Evolutionary conservation across 768 basidiomycete genomes (phyloP).

Genomic region (Kwoniella dejecticola): DNA sequence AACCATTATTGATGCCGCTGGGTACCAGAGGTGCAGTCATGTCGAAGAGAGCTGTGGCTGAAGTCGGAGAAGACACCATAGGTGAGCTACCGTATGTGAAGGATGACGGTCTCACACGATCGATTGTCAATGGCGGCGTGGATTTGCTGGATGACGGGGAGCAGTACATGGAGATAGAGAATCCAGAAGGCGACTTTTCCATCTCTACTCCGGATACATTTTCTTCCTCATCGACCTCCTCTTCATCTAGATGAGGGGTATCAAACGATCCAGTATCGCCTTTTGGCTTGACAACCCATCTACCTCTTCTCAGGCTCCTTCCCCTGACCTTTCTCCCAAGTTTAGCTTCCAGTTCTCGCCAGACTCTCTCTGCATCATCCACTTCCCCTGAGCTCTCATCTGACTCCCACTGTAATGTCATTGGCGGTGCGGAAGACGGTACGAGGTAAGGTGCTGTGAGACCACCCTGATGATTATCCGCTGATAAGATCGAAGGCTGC

Average conservation of each 20-base stretch:
- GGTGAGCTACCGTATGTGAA: slow-evolving; percentile 5
- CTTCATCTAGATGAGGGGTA: not conserved
- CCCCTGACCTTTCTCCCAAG: slow-evolving; percentile 17
- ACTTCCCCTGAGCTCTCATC: slow-evolving; percentile 7
- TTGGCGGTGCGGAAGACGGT: slow-evolving; percentile 2
- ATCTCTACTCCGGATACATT: not conserved
- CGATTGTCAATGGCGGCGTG: not conserved
- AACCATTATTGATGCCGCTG: slow-evolving; percentile 14
- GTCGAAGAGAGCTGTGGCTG: slow-evolving; percentile 32
- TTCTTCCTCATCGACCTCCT: not conserved
- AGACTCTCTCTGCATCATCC: slow-evolving; percentile 22
- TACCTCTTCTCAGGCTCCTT: slow-evolving; percentile 14
- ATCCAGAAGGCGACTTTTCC: slow-evolving; percentile 14
- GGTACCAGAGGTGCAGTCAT: slow-evolving; percentile 35
- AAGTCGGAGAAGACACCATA: not conserved
- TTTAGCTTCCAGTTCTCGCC: slow-evolving; percentile 17
- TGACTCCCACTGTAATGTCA: slow-evolving; percentile 29
- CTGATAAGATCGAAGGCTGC: not conserved
- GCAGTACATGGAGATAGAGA: slow-evolving; percentile 19
- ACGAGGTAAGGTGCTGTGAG: slow-evolving; percentile 17
- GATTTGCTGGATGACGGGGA: not conserved
- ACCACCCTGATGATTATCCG: not conserved
- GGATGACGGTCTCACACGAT: not conserved
- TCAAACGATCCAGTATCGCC: not conserved
- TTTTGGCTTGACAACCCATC: slow-evolving; percentile 21